phyloP scores from a whole-genome alignment of 352 stramenopile species.

The Phytophthora colocasiae region DNA sequence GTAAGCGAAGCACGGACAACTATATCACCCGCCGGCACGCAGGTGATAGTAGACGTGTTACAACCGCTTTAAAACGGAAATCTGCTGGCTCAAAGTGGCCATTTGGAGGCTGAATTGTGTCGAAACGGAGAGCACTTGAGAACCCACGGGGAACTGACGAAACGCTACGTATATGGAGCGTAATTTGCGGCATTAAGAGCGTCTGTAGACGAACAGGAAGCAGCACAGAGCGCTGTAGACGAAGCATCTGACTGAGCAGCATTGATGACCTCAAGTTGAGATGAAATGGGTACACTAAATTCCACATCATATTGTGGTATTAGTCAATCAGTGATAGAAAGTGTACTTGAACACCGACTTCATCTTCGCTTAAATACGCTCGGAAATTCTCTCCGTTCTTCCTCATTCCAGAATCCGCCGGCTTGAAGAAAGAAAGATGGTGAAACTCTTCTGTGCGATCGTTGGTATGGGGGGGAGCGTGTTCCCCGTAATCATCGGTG shows the following conservation, averaged over 20 bases:
- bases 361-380: too few species aligned
- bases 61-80: conserved; percentile 52
- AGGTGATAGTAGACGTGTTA: too few species aligned
- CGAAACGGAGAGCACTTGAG: conserved; percentile 49
- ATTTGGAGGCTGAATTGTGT: conserved; percentile 44
- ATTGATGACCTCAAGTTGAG: conserved; percentile 13
- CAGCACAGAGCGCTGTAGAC: conserved; percentile 4
- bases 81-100: conserved; percentile 39
- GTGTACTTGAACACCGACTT: too few species aligned
- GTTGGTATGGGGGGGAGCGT: too few species aligned
- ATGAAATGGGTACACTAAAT: not conserved
- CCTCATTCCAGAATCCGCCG: too few species aligned
- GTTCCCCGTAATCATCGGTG: too few species aligned
- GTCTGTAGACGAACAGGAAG: conserved; percentile 4
- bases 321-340: not conserved
- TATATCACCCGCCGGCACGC: too few species aligned
- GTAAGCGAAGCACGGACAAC: too few species aligned
- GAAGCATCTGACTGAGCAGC: conserved; percentile 9
- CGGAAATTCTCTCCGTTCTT: too few species aligned
- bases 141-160: conserved; percentile 44
- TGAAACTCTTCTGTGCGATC: too few species aligned
- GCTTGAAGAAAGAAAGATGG: too few species aligned
- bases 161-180: conserved; percentile 2
- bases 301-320: too few species aligned
- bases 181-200: not conserved